phyloP scores from a whole-genome alignment of 2,329 filamentous ascomycete genomes.

The Penicillium sp. region DNA sequence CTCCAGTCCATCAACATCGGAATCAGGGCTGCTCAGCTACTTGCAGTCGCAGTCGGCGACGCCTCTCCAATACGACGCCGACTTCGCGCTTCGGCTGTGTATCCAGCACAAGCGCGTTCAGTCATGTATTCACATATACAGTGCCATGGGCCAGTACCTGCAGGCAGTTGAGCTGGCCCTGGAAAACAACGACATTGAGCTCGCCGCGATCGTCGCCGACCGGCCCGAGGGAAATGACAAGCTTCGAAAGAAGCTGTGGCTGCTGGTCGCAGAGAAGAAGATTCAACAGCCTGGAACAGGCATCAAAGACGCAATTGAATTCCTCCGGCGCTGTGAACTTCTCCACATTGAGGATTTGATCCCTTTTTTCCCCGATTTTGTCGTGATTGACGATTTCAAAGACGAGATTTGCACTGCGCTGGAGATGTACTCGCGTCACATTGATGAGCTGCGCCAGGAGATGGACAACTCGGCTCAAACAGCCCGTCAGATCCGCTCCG shows the following conservation, averaged over 20 bases:
- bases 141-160: conserved; percentile 87
- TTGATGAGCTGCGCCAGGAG: conserved; percentile 79
- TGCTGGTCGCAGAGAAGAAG: conserved; percentile 89
- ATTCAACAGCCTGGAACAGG: conserved; percentile 73
- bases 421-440: conserved; percentile 87
- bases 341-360: conserved; percentile 95
- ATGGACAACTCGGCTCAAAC: conserved; percentile 94
- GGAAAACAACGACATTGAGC: conserved; percentile 80
- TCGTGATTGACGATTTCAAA: conserved; percentile 98
- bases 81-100: conserved; percentile 91
- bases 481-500: conserved; percentile 80
- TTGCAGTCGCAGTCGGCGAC: conserved; percentile 86
- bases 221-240: conserved; percentile 68
- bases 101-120: conserved; percentile 91
- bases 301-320: conserved; percentile 90
- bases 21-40: conserved; percentile 79
- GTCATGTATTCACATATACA: conserved; percentile 96
- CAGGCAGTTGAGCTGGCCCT: conserved; percentile 90
- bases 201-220: conserved; percentile 85
- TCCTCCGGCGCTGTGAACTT: conserved; percentile 83
- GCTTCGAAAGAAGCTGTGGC: conserved; percentile 89
- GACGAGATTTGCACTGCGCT: conserved; percentile 93
- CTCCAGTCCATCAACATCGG: conserved; percentile 73
- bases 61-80: conserved; percentile 79
- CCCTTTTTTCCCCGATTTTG: conserved; percentile 97